Base-by-base conservation (phyloP, 2,329 filamentous ascomycete species). In the Penicillium sp. region DNA sequence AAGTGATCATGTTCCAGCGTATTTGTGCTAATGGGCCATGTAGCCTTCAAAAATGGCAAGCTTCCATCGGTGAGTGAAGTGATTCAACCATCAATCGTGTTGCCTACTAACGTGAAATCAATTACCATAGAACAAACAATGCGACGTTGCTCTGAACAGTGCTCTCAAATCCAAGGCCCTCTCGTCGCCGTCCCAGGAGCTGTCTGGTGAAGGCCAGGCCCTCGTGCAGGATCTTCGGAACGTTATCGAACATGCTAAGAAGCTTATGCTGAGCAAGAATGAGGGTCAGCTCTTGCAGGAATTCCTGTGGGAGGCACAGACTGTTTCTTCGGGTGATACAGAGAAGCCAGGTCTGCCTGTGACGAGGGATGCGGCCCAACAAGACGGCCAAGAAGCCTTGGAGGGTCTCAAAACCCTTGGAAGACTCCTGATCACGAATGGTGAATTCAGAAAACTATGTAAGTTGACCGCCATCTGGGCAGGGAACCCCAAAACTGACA, bases 281-380 rank as follows among this genome's bases (percentile, higher is more conserved):
- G 81, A 95, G 52, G 93, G 90, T 65, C 89, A 98, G 63, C 73
- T 97, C 51, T 75, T 98, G 19, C 93, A 98, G 66, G 90, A 98
- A 63, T 97, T 98, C 70, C 88, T 97, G 71, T 98, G 87, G 85
- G 86, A 95, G 66, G 90, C 89, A 0, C 82, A 88, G 64, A 79
- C 86, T 41, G 83, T 93, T n/a, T n/a, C n/a, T 54, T 80, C 82
- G 45, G 73, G 80, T 49, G 83, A 77, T 61, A 75, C 64, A 94
- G 88, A 74, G 83, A 87, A 1, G 78, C 79, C 2, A 87, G 87
- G n/a, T n/a, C n/a, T n/a, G n/a, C n/a, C n/a, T n/a, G n/a, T n/a
- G n/a, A n/a, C n/a, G n/a, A n/a, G n/a, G n/a, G n/a, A n/a, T n/a
- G n/a, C n/a, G n/a, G n/a, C n/a, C 24, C 82, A 85, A 71, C 84